phyloP scores from a whole-genome alignment of 805 yeast genomes.

The Spathaspora passalidarum region DNA sequence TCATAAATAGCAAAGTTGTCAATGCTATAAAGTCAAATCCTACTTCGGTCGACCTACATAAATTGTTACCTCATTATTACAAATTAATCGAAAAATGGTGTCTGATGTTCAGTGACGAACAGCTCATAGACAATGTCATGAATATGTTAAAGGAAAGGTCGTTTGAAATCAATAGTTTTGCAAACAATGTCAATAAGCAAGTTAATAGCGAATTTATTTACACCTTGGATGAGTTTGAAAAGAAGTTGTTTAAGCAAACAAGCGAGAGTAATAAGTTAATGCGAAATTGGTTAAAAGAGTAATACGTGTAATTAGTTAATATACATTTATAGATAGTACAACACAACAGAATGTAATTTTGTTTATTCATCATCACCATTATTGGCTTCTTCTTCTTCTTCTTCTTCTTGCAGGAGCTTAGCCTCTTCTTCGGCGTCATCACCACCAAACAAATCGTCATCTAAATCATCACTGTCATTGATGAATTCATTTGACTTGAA shows the following conservation, averaged over 20 bases:
- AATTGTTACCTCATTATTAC: slow-evolving; percentile 66
- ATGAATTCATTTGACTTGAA: slow-evolving; percentile 30
- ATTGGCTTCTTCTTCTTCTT: slow-evolving; percentile 9
- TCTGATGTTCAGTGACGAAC: slow-evolving; percentile 61
- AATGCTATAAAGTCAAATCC: slow-evolving; percentile 83
- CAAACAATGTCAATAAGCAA: slow-evolving; percentile 51
- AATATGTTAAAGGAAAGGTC: slow-evolving; percentile 62
- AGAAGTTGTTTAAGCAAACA: slow-evolving; percentile 50
- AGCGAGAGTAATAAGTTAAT: slow-evolving; percentile 44
- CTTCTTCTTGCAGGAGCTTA: slow-evolving; percentile 21
- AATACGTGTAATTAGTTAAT: background rate
- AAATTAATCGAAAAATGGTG: slow-evolving; percentile 76
- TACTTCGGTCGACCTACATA: slow-evolving; percentile 59
- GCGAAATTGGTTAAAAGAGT: slow-evolving; percentile 34
- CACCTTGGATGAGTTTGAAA: slow-evolving; percentile 77
- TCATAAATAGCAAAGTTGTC: slow-evolving; percentile 59
- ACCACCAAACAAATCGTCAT: slow-evolving; percentile 20
- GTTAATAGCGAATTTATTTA: slow-evolving; percentile 52
- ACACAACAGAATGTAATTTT: background rate
- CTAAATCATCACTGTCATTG: slow-evolving; percentile 49
- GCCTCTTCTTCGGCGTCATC: slow-evolving; percentile 12
- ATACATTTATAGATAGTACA: background rate
- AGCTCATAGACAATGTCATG: slow-evolving; percentile 48
- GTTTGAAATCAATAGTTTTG: slow-evolving; percentile 68
- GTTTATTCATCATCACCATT: background rate